These are phyloP conservation scores for Paraurostyla sp. DNA, from an alignment of 73 alveolate species.

Conservation along the genomic window DNA sequence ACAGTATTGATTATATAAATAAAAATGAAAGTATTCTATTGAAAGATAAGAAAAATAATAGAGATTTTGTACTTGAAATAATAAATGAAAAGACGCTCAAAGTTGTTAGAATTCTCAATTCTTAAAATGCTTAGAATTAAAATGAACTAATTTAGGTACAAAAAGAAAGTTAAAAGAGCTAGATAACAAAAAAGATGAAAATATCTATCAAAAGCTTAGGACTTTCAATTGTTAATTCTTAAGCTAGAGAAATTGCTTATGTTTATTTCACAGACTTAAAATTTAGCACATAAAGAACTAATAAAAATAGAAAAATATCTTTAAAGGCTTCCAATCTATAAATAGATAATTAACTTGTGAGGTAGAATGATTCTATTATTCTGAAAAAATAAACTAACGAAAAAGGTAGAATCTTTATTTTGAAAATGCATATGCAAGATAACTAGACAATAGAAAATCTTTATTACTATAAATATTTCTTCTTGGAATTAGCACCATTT, in stretches of 20 bases:
- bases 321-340: constrained; percentile 13
- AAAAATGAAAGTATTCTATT: constrained; percentile 30
- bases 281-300: neutral
- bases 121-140: neutral
- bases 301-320: constrained; percentile 11
- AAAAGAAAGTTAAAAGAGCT: neutral
- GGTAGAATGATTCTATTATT: constrained; percentile 64
- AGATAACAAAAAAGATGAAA: constrained; percentile 21
- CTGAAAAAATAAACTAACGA: constrained; percentile 16
- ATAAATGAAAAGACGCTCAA: constrained; percentile 52
- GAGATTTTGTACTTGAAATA: constrained; percentile 46
- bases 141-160: neutral
- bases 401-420: neutral
- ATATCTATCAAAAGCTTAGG: constrained; percentile 2
- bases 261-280: neutral
- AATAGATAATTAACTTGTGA: constrained; percentile 59
- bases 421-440: constrained; percentile 32
- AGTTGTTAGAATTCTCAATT: constrained; percentile 40
- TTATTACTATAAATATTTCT: constrained; percentile 40
- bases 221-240: constrained; percentile 37
- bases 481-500: constrained; percentile 37
- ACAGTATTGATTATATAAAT: constrained; percentile 26
- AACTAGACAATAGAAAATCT: constrained; percentile 55
- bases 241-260: constrained; percentile 70
- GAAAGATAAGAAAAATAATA: constrained; percentile 50